Evolutionary conservation across 768 basidiomycete genomes (phyloP).

Genomic region (Gloeophyllum trabeum): DNA sequence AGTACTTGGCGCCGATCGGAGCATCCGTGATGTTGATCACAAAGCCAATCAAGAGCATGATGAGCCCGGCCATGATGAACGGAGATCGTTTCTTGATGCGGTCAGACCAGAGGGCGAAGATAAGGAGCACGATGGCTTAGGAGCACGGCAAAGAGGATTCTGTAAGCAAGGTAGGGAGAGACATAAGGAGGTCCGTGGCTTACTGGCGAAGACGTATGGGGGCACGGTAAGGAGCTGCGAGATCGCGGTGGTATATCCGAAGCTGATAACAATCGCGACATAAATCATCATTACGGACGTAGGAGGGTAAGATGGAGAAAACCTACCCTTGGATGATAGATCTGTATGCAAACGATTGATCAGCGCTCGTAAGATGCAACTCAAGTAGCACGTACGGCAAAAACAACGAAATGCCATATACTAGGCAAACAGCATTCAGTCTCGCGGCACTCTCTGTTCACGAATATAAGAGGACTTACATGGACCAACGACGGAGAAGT

Average conservation of each 20-base stretch:
- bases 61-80: conserved; percentile 42
- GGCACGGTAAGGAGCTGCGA: conserved; percentile 61
- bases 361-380: not conserved
- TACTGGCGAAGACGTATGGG: conserved; percentile 54
- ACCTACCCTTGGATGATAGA: conserved; percentile 46
- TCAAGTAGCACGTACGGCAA: conserved; percentile 44
- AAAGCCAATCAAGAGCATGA: conserved; percentile 46
- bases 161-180: not conserved
- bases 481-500: conserved; percentile 47
- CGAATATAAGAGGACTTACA: conserved; percentile 32
- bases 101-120: conserved; percentile 51
- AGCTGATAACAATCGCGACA: conserved; percentile 14
- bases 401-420: conserved; percentile 63
- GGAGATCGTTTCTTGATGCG: conserved; percentile 39
- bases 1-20: conserved; percentile 48
- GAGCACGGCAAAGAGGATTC: not conserved
- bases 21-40: conserved; percentile 49
- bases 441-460: too few relatives aligned
- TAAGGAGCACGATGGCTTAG: conserved; percentile 39
- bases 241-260: conserved; percentile 43
- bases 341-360: conserved; percentile 22
- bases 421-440: conserved; percentile 18
- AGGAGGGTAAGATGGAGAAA: not conserved
- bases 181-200: conserved; percentile 10
- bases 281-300: too few relatives aligned